Evolutionary conservation across 2,329 filamentous ascomycete species (phyloP).

Genomic region (Curvularia spicifera): DNA sequence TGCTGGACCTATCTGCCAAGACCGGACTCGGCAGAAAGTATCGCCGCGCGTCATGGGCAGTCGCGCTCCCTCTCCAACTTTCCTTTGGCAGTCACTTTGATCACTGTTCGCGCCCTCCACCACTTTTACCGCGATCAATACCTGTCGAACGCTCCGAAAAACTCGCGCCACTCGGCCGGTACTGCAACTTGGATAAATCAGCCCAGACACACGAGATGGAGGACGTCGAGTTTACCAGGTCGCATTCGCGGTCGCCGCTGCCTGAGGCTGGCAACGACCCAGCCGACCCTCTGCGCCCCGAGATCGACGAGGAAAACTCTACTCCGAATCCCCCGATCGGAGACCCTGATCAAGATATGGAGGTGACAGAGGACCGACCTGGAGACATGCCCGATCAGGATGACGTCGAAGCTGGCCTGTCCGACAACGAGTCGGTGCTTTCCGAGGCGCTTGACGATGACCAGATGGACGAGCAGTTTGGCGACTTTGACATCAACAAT

Average conservation of each 20-base stretch:
- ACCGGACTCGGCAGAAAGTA: conserved; percentile 22
- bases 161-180: neutral
- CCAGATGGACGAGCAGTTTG: conserved; percentile 63
- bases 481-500: conserved; percentile 66
- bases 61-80: conserved; percentile 27
- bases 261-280: conserved; percentile 58
- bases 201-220: conserved; percentile 41
- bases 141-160: neutral
- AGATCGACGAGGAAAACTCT: conserved; percentile 58
- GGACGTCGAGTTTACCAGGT: conserved; percentile 51
- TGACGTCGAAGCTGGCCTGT: conserved; percentile 53
- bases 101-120: conserved; percentile 10
- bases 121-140: conserved; percentile 1
- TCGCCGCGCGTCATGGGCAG: conserved; percentile 32
- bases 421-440: conserved; percentile 67
- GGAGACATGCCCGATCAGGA: conserved; percentile 47
- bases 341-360: conserved; percentile 54
- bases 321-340: conserved; percentile 53
- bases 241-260: conserved; percentile 49
- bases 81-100: conserved; percentile 20
- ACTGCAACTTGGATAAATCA: neutral
- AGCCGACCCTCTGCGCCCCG: conserved; percentile 54
- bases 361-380: conserved; percentile 50
- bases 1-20: conserved; percentile 15
- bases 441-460: conserved; percentile 68